Evolutionary conservation across 768 basidiomycete species (phyloP), one percentile per base, ranked within the genome.

Genomic region (Ramaria rubella): DNA sequence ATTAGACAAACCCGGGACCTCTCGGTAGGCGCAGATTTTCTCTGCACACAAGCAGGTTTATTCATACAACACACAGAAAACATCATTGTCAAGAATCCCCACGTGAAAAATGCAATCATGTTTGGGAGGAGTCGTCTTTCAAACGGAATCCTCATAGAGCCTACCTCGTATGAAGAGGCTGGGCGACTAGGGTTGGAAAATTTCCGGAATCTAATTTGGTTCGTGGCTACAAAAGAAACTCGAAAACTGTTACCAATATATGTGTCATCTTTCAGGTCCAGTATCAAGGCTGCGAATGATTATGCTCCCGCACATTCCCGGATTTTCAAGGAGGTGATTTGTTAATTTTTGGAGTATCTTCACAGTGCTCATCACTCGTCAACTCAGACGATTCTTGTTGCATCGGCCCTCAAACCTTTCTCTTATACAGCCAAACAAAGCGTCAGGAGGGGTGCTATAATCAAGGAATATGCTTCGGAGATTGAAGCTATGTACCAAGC

Each of bases 301-400:
- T 55, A 23, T 45, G 75, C 77, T 1, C 78, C 78, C 5, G 64
- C 68, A 30, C 76, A 78, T 59, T 77, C 75, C 1, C 64, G 75
- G n/a, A 62, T 79, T 2, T 77, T 77, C 65, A 77, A 77, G 53
- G 75, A 77, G 70, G 74, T 72, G 11, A 38, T n/a, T n/a, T n/a
- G 11, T 46, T 14, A 6, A 15, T 15, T 19, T 9, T 4, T 9
- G 19, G 27, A 12, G 26, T 2, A 23, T 9, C 43, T 8, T 36
- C 34, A 27, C 24, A 43, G 56, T 21, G 49, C 3, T 23, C 21
- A 31, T 44, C 21, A 1, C 17, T 27, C 9, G 19, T 9, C 6
- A 36, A 45, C 21, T 7, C 17, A 77, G 74, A 79, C 78, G 74
- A 71, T 80, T 51, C 50, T 77, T 7, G 64, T 77, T 27, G 61